These are phyloP conservation scores for Jamesozyma jinghongensis DNA, from an alignment of 805 yeast genomes.

Conservation along the genomic window DNA sequence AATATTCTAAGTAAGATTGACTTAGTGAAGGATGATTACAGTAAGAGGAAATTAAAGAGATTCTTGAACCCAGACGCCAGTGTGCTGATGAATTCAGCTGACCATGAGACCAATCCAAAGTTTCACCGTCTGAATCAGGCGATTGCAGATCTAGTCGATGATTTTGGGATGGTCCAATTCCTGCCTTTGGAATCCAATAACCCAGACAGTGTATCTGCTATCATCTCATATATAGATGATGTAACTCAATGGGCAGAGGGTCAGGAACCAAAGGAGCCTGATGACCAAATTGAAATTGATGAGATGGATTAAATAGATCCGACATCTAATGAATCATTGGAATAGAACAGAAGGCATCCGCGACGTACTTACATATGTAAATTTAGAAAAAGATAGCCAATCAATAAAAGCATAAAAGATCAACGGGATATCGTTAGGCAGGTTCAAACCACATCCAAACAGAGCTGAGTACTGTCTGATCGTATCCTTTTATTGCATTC, in stretches of 20 bases:
- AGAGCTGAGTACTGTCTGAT: too few species aligned
- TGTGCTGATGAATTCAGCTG: constrained; percentile 45
- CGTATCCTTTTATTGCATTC: too few species aligned
- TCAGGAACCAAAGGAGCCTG: constrained; percentile 95
- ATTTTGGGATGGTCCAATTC: constrained; percentile 98
- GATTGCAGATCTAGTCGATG: constrained; percentile 87
- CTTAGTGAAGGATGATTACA: constrained; percentile 68
- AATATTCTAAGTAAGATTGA: constrained; percentile 84
- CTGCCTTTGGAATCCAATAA: constrained; percentile 77
- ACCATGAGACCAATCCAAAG: constrained; percentile 41
- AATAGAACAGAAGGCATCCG: too few species aligned
- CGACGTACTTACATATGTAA: background rate
- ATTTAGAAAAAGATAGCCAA: background rate
- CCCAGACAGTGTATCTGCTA: constrained; percentile 68
- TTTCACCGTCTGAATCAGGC: constrained; percentile 66
- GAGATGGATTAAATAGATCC: constrained; percentile 31
- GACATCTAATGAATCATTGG: too few species aligned
- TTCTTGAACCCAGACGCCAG: constrained; percentile 89
- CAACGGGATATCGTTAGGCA: too few species aligned
- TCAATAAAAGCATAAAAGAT: too few species aligned
- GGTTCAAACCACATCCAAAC: too few species aligned
- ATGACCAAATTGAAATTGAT: constrained; percentile 61
- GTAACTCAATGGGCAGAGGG: constrained; percentile 95
- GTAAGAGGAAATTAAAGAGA: constrained; percentile 67
- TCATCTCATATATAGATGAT: constrained; percentile 88